Evolutionary conservation across 2,329 filamentous ascomycete genomes (phyloP).

Genomic region (Neofusicoccum sp.): DNA sequence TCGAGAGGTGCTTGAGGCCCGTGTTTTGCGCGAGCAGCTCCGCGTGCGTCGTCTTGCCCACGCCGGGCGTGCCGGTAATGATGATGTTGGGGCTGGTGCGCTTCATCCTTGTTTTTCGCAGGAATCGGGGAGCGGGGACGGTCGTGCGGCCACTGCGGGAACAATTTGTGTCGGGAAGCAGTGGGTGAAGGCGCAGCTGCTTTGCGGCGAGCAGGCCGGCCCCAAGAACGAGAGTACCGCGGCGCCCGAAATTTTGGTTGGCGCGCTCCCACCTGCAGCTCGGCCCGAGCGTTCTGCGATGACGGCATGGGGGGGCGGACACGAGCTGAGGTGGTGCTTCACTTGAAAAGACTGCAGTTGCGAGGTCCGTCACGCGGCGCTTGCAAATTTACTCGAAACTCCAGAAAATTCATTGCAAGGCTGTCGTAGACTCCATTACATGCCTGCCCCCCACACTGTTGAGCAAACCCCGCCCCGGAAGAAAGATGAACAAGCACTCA

Average conservation of each 20-base stretch:
- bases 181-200: no score
- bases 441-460: slow-evolving; percentile 1
- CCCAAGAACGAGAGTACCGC: no score
- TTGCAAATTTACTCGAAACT: not conserved
- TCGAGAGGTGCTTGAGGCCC: slow-evolving; percentile 75
- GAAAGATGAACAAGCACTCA: not conserved
- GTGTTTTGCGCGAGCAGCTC: slow-evolving; percentile 72
- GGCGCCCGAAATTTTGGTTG: slow-evolving; percentile 3
- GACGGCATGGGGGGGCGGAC: not conserved
- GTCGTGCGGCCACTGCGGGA: not conserved
- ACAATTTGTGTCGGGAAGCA: no score
- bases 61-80: slow-evolving; percentile 90
- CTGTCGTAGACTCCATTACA: slow-evolving; percentile 16
- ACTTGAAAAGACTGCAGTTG: no score
- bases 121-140: not conserved
- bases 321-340: not conserved
- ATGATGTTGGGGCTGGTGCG: slow-evolving; percentile 75
- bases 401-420: not conserved
- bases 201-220: no score
- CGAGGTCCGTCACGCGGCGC: no score
- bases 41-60: slow-evolving; percentile 92
- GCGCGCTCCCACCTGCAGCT: not conserved
- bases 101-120: not conserved
- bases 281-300: slow-evolving; percentile 8
- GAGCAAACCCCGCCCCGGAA: slow-evolving; percentile 2